Conservation (phyloP, 2,329 filamentous ascomycete species). For the Bisporella sp. region DNA sequence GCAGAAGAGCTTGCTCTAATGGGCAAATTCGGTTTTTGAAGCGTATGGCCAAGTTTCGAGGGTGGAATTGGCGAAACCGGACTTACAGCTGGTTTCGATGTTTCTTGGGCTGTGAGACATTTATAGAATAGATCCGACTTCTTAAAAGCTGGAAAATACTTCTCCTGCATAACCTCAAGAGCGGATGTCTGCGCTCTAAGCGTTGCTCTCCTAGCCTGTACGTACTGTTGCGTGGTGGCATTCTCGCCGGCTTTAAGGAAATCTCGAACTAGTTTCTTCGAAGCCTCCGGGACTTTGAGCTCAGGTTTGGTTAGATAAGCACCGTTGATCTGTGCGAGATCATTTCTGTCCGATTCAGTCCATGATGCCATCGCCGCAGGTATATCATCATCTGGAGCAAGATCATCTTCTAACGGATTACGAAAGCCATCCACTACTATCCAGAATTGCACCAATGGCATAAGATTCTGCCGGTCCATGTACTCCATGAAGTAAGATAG, state of each 20-base stretch:
- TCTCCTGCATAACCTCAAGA: slow-evolving; percentile 75
- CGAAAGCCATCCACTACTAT: slow-evolving; percentile 95
- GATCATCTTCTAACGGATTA: slow-evolving; percentile 84
- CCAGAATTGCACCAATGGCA: slow-evolving; percentile 95
- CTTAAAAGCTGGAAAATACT: slow-evolving; percentile 79
- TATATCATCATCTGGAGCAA: slow-evolving; percentile 55
- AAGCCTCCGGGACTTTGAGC: slow-evolving; percentile 65
- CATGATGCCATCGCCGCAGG: slow-evolving; percentile 60
- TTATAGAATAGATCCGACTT: slow-evolving; percentile 95
- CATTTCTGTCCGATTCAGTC: slow-evolving; percentile 77
- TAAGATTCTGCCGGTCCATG: slow-evolving; percentile 85
- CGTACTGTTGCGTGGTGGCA: slow-evolving; percentile 76
- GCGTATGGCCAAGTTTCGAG: slow-evolving; percentile 32
- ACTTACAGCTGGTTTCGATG: slow-evolving; percentile 32
- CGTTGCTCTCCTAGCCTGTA: slow-evolving; percentile 73
- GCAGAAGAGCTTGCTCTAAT: slow-evolving; percentile 20
- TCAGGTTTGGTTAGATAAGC: slow-evolving; percentile 80
- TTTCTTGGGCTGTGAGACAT: slow-evolving; percentile 83
- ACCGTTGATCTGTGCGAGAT: slow-evolving; percentile 87
- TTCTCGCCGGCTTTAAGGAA: slow-evolving; percentile 74
- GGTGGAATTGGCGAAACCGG: slow-evolving; percentile 17
- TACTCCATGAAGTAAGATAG: slow-evolving; percentile 99
- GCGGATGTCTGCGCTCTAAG: slow-evolving; percentile 75
- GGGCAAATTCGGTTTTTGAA: slow-evolving; percentile 19
- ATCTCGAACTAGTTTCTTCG: slow-evolving; percentile 61